Conservation (phyloP, 768 basidiomycete species). For the Glaciozyma martinii region DNA sequence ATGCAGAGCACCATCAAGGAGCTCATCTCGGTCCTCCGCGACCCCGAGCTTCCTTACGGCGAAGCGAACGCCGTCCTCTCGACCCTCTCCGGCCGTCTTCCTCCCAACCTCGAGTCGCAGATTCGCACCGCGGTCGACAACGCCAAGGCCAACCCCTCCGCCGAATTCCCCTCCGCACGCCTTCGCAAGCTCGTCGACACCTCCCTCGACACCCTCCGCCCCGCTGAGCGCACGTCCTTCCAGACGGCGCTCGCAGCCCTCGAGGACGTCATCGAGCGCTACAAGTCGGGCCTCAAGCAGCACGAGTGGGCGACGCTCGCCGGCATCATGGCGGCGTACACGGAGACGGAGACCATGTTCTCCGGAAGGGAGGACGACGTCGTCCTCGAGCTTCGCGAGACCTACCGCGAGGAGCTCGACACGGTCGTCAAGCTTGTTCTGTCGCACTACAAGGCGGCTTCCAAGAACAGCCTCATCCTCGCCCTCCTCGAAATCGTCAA, state of each 20-base stretch:
- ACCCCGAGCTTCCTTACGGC: constrained; percentile 79
- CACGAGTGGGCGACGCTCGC: constrained; percentile 77
- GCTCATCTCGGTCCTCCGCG: constrained; percentile 67
- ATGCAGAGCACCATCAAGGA: constrained; percentile 82
- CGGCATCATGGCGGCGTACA: constrained; percentile 65
- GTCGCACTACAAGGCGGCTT: constrained; percentile 89
- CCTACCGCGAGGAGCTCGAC: constrained; percentile 85
- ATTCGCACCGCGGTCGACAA: constrained; percentile 69
- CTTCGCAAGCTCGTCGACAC: constrained; percentile 80
- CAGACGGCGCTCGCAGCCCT: constrained; percentile 61
- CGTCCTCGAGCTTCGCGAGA: constrained; percentile 78
- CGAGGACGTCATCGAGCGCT: constrained; percentile 67
- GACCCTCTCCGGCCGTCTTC: constrained; percentile 84
- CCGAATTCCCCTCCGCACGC: constrained; percentile 80
- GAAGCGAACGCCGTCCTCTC: constrained; percentile 76
- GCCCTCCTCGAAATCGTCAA: constrained; percentile 85
- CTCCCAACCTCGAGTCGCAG: constrained; percentile 76
- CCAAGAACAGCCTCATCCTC: constrained; percentile 81
- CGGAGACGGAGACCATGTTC: constrained; percentile 80
- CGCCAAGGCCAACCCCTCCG: constrained; percentile 57
- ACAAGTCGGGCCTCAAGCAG: constrained; percentile 69
- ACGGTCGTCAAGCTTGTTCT: constrained; percentile 75
- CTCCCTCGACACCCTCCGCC: constrained; percentile 65
- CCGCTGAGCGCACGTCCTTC: constrained; percentile 73
- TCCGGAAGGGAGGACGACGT: constrained; percentile 89